phyloP scores from a whole-genome alignment of 495 filamentous ascomycete species.

The Aspergillus heteromorphus region DNA sequence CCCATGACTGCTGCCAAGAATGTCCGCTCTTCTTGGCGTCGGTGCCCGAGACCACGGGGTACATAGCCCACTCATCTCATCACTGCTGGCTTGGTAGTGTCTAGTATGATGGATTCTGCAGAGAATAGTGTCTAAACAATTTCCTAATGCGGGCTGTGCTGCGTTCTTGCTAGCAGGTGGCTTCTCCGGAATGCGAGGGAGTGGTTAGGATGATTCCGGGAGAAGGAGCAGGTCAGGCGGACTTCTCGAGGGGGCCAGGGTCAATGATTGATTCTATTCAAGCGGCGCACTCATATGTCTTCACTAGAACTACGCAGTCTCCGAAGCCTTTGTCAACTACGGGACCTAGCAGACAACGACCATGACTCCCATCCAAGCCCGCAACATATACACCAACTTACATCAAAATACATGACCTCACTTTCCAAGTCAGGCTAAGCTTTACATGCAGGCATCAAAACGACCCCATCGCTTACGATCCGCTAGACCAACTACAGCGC shows the following conservation, averaged over 20 bases:
- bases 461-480: not conserved
- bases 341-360: no score
- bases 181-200: no score
- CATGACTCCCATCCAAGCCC: no score
- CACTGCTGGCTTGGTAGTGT: no score
- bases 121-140: not conserved
- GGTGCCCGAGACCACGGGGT: not conserved
- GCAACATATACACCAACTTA: not conserved
- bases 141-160: not conserved
- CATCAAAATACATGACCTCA: not conserved
- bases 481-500: not conserved
- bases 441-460: not conserved
- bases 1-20: not conserved
- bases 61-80: not conserved
- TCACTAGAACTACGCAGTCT: no score
- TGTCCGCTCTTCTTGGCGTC: not conserved
- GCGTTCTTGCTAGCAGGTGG: not conserved
- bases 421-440: not conserved
- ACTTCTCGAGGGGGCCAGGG: no score
- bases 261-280: no score
- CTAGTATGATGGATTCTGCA: not conserved
- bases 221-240: no score
- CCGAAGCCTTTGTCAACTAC: no score
- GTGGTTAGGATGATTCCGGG: no score
- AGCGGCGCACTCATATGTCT: no score